Conservation (phyloP, 2,329 filamentous ascomycete species). For the Diaporthe velutina region DNA sequence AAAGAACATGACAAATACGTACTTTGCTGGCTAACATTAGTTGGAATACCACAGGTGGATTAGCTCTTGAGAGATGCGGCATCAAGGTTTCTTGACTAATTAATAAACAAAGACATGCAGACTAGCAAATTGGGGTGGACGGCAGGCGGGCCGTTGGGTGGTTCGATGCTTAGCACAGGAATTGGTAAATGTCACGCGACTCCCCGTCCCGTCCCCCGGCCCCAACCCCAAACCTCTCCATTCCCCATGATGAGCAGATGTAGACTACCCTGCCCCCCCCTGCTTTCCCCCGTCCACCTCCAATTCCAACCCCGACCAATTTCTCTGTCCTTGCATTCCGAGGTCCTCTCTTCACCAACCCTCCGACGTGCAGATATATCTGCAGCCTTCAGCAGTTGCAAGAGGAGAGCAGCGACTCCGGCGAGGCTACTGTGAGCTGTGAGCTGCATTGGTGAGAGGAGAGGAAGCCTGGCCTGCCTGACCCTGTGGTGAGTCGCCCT, state of each 20-base stretch:
- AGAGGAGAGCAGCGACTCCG: neutral
- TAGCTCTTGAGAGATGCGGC: too few relatives aligned
- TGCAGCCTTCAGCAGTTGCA: neutral
- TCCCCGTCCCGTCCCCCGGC: neutral
- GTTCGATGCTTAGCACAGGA: constrained; percentile 20
- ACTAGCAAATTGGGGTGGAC: neutral
- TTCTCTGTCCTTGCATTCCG: neutral
- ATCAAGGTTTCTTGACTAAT: neutral
- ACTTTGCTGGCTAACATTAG: too few relatives aligned
- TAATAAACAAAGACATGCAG: neutral
- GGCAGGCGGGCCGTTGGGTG: constrained; percentile 3
- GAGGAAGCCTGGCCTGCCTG: neutral
- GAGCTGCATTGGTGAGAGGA: neutral
- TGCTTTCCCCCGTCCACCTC: neutral
- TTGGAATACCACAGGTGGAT: too few relatives aligned
- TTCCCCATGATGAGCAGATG: too few relatives aligned
- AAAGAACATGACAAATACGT: too few relatives aligned
- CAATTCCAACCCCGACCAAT: neutral
- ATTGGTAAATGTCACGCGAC: constrained; percentile 14
- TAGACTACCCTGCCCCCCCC: too few relatives aligned
- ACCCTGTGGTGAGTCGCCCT: neutral
- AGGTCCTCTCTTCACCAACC: neutral
- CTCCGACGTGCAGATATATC: neutral
- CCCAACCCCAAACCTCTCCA: neutral
- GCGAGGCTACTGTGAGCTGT: neutral